Conservation (phyloP, 2,329 filamentous ascomycete species). For the Fusarium siculi region DNA sequence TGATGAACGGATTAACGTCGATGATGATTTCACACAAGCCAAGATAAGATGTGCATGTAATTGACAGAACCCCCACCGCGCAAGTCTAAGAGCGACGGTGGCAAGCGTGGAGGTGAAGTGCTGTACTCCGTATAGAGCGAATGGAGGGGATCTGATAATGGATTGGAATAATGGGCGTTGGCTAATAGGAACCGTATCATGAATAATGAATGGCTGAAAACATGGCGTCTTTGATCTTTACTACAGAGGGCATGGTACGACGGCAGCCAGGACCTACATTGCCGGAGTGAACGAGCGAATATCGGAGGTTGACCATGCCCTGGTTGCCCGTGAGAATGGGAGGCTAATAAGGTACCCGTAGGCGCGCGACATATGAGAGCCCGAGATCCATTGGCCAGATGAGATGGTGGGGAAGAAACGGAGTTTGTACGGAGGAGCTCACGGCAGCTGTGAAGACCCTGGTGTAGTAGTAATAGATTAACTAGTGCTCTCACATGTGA, state of each 20-base stretch:
- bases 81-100: constrained; percentile 12
- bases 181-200: constrained; percentile 39
- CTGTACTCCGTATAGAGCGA: constrained; percentile 14
- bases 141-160: constrained; percentile 37
- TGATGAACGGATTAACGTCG: constrained; percentile 22
- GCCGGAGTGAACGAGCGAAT: constrained; percentile 26
- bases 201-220: constrained; percentile 25
- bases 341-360: constrained; percentile 23
- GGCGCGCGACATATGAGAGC: constrained; percentile 18
- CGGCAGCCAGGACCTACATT: constrained; percentile 24
- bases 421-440: constrained; percentile 14
- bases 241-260: constrained; percentile 22
- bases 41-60: constrained; percentile 34
- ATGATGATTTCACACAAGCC: constrained; percentile 27
- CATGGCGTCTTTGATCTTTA: constrained; percentile 28
- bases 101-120: constrained; percentile 28
- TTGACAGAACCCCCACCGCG: constrained; percentile 27
- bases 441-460: constrained; percentile 7
- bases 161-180: constrained; percentile 36
- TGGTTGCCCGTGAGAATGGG: constrained; percentile 10
- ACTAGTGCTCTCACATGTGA: neutral
- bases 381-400: constrained; percentile 8
- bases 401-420: constrained; percentile 22
- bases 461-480: constrained; percentile 12
- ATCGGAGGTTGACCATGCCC: constrained; percentile 24